A percentile compares a stretch with the other conserved stretches of the same genome.
Conservation (phyloP, 192 early-diverging fungal species). For the Helicostylum pulchrum region DNA sequence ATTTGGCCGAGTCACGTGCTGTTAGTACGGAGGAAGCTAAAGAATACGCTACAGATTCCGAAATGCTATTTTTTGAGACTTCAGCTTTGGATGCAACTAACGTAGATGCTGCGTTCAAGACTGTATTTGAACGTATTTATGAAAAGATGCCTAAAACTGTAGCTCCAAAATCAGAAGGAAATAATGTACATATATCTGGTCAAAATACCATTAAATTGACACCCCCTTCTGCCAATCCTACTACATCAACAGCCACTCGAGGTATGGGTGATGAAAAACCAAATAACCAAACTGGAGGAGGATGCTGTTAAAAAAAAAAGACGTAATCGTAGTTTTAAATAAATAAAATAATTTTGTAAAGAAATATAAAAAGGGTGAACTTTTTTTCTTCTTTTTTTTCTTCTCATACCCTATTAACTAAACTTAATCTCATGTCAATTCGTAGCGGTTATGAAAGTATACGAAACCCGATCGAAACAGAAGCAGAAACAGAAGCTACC, state of each 20-base stretch:
- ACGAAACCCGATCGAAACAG: not conserved
- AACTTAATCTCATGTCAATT: not conserved
- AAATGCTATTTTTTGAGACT: slow-evolving; percentile 86
- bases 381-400: not conserved
- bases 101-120: slow-evolving; percentile 76
- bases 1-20: slow-evolving; percentile 70
- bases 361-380: slow-evolving; percentile 1
- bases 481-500: not conserved
- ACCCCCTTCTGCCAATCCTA: slow-evolving; percentile 16
- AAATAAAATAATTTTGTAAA: not conserved
- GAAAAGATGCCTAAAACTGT: slow-evolving; percentile 32
- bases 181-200: slow-evolving; percentile 9
- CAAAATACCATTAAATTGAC: slow-evolving; percentile 32
- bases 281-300: slow-evolving; percentile 13
- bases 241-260: slow-evolving; percentile 1
- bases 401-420: not conserved
- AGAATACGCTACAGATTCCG: slow-evolving; percentile 75
- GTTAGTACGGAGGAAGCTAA: slow-evolving; percentile 79
- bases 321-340: slow-evolving; percentile 1
- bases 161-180: slow-evolving; percentile 3
- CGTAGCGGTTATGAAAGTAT: not conserved
- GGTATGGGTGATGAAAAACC: slow-evolving; percentile 3
- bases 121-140: slow-evolving; percentile 33
- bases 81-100: slow-evolving; percentile 76
- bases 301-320: slow-evolving; percentile 19